Evolutionary conservation across 169 alveolate species (phyloP), one percentile per base, ranked within the genome.

Genomic region (Plasmodium gallinaceum): DNA sequence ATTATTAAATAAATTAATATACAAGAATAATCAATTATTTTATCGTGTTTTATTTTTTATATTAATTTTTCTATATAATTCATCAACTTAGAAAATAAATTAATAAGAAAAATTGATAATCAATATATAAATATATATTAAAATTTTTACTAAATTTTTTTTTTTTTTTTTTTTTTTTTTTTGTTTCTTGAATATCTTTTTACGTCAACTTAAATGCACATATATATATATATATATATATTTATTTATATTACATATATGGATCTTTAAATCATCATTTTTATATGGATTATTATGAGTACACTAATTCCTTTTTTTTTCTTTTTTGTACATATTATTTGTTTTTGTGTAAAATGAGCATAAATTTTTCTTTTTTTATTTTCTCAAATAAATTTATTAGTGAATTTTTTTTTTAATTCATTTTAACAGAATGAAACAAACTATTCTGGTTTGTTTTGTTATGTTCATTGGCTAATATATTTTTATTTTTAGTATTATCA

Each of bases 11-110:
- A 43, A 39, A 66, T 2, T 66, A 66, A 42, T 66, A 39, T 66
- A 66, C 74, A 66, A 66, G 39, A 66, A 66, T 66, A 66, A 66
- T 66, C 74, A 66, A 66, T 45, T 39, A 45, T 66, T 66, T 45
- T 66, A 39, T 3, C 24, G 18, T 6, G 26, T 22, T 60, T 60
- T 60, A 18, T 22, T 60, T 22, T 32, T 32, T 32, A 32, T 32
- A 2, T 4, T 32, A 32, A 2, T 32, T 32, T 32, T 32, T 32
- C 39, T 32, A 32, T 2, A 32, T 32, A 32, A 32, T 32, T 32
- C 39, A 32, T 32, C 39, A 32, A 32, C 39, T 32, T 32, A 32
- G 39, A 32, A 32, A 32, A 32, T 32, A 32, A 32, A 32, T 32
- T 32, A 2, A 32, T 7, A 54, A 54, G 22, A 54, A 54, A 54